These are phyloP conservation scores for Betula pendula DNA, from an alignment of 306 rosid species.

Conservation along the genomic window DNA sequence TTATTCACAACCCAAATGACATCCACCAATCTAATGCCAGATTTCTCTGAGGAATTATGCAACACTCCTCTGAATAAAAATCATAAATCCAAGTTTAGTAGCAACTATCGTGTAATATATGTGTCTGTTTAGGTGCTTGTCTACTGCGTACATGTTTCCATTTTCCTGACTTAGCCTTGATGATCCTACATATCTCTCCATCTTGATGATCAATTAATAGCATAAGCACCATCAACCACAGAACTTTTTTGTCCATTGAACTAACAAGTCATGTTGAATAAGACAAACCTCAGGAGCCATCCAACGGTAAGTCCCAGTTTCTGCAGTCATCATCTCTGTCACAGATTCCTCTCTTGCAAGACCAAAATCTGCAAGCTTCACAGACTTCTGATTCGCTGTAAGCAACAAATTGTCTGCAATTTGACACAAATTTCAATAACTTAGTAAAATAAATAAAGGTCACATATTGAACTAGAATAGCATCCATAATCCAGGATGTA, in stretches of 20 bases:
- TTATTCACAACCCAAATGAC: neutral
- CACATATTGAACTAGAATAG: neutral
- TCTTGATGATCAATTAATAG: conserved; percentile 6
- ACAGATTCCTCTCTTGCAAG: conserved; percentile 97
- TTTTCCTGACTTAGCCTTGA: neutral
- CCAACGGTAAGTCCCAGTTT: conserved; percentile 97
- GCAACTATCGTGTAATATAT: neutral
- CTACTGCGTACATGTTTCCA: neutral
- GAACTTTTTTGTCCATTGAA: neutral
- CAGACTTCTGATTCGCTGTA: conserved; percentile 78
- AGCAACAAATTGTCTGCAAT: conserved; percentile 89
- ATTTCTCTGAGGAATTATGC: neutral
- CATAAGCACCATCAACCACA: neutral
- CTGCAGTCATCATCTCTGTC: conserved; percentile 99
- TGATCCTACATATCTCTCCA: neutral
- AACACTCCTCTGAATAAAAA: no score
- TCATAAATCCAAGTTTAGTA: neutral
- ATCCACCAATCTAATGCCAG: conserved; percentile 1
- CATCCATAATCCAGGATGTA: neutral
- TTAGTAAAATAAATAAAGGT: neutral
- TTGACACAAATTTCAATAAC: conserved; percentile 1
- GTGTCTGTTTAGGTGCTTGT: no score
- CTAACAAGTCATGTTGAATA: neutral
- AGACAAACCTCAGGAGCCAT: conserved; percentile 93
- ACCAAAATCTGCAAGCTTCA: conserved; percentile 95